phyloP scores from a whole-genome alignment of 805 yeast genomes.

The Schwanniomyces pseudopolymorphus region DNA sequence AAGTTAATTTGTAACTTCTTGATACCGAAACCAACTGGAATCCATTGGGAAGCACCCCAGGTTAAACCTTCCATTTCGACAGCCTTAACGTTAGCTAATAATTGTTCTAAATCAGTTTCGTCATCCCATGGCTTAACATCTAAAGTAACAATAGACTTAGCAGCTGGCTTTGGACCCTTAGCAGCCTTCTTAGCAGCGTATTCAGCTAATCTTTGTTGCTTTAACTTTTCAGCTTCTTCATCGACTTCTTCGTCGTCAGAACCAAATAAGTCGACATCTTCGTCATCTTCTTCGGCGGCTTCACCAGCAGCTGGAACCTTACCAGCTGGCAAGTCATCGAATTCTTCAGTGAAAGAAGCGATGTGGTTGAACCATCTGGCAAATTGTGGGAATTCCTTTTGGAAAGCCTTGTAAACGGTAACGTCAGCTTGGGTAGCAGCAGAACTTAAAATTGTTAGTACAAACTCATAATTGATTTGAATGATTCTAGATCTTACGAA shows the following conservation, averaged over 20 bases:
- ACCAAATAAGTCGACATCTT: constrained; percentile 91
- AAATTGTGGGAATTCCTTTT: constrained; percentile 86
- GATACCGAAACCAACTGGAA: constrained; percentile 99
- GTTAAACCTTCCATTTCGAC: constrained; percentile 87
- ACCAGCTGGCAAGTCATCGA: constrained; percentile 79
- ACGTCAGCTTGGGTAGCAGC: constrained; percentile 96
- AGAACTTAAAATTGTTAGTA: constrained; percentile 53
- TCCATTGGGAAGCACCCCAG: constrained; percentile 98
- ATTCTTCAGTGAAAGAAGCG: constrained; percentile 87
- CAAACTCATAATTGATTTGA: neutral
- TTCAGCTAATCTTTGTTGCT: constrained; percentile 96
- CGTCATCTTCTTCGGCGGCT: constrained; percentile 81
- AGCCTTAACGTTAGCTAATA: constrained; percentile 82
- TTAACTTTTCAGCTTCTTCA: constrained; percentile 94
- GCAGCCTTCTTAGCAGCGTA: constrained; percentile 97
- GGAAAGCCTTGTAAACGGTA: constrained; percentile 90
- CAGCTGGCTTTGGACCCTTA: constrained; percentile 97
- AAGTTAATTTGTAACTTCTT: constrained; percentile 98
- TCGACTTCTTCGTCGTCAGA: constrained; percentile 93
- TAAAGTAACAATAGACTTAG: constrained; percentile 93
- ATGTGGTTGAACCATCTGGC: constrained; percentile 99
- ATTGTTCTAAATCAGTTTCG: constrained; percentile 91
- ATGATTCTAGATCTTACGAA: neutral
- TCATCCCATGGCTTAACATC: constrained; percentile 99
- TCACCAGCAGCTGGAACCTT: constrained; percentile 61